A percentile compares a stretch with the other conserved stretches of the same genome.
Evolutionary conservation across 306 rosid species (phyloP).

Genomic region (Benincasa hispida): DNA sequence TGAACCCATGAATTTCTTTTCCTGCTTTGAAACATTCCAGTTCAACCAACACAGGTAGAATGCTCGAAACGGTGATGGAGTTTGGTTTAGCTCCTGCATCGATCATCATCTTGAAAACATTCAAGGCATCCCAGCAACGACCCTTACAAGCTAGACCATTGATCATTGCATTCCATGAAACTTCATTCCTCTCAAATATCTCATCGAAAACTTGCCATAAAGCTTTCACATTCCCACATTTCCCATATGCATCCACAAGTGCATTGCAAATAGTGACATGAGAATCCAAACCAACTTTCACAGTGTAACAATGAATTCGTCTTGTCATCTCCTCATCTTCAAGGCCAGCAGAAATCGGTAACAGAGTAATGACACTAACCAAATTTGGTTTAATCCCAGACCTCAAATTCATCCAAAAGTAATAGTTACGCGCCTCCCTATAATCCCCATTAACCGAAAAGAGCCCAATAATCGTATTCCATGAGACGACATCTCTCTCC

Average conservation of each 20-base stretch:
- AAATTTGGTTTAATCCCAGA: conserved; percentile 34
- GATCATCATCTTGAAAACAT: conserved; percentile 50
- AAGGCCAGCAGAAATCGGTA: conserved; percentile 53
- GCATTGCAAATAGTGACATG: conserved; percentile 49
- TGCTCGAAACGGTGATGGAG: conserved; percentile 55
- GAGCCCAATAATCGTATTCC: conserved; percentile 62
- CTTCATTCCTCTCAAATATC: conserved; percentile 51
- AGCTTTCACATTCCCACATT: conserved; percentile 53
- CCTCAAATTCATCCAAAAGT: conserved; percentile 29
- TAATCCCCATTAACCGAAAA: conserved; percentile 37
- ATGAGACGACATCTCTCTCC: conserved; percentile 62
- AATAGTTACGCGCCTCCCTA: conserved; percentile 26
- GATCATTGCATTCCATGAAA: conserved; percentile 78
- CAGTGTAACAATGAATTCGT: conserved; percentile 48
- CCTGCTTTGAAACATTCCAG: conserved; percentile 37
- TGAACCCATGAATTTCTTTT: conserved; percentile 58
- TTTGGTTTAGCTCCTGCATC: conserved; percentile 40
- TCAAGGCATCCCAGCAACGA: conserved; percentile 30
- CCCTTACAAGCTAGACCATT: conserved; percentile 53
- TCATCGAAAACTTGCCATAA: conserved; percentile 51
- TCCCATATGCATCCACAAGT: conserved; percentile 70
- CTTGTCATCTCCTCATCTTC: conserved; percentile 35
- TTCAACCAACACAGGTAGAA: conserved; percentile 64
- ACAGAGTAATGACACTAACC: conserved; percentile 44
- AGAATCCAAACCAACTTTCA: conserved; percentile 58